A percentile compares a stretch with the other conserved stretches of the same genome.
Evolutionary conservation across 192 early-diverging fungal genomes (phyloP).

Genomic region (Phycomyces blakesleeanus): DNA sequence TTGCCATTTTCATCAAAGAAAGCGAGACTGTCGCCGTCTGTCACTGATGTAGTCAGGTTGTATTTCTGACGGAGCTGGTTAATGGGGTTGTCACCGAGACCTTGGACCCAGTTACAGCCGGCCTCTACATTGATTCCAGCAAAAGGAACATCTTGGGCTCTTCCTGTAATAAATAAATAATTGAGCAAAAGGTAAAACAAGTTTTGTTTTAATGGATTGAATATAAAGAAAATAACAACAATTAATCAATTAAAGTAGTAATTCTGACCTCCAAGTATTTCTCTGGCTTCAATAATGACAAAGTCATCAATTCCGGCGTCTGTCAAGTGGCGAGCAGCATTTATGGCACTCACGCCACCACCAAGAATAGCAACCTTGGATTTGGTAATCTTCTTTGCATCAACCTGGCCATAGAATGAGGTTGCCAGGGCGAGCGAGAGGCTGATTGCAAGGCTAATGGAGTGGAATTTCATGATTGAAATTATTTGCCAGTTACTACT

Average conservation of each 20-base stretch:
- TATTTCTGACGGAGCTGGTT: slow-evolving; percentile 27
- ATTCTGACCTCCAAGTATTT: slow-evolving; percentile 26
- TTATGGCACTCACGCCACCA: slow-evolving; percentile 37
- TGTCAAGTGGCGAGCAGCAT: slow-evolving; percentile 30
- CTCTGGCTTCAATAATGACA: slow-evolving; percentile 35
- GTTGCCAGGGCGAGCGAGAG: neutral
- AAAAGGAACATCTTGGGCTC: slow-evolving; percentile 31
- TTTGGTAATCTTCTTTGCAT: slow-evolving; percentile 5
- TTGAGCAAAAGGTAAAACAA: neutral
- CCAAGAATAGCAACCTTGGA: slow-evolving; percentile 41
- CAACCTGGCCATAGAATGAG: neutral
- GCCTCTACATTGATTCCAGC: slow-evolving; percentile 28
- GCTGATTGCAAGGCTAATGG: neutral
- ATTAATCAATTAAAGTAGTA: no score
- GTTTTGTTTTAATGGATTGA: neutral
- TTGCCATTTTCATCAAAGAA: slow-evolving; percentile 29
- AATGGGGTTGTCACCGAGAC: slow-evolving; percentile 33
- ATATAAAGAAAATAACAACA: neutral
- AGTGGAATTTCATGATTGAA: neutral
- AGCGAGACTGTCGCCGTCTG: slow-evolving; percentile 20
- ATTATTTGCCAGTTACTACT: no score
- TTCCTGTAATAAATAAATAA: slow-evolving; percentile 5
- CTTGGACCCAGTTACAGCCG: slow-evolving; percentile 42
- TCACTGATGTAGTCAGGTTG: slow-evolving; percentile 15
- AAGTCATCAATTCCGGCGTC: slow-evolving; percentile 31